phyloP scores from a whole-genome alignment of 1,139 yeast genomes.

The Yamadazyma trypodendri region DNA sequence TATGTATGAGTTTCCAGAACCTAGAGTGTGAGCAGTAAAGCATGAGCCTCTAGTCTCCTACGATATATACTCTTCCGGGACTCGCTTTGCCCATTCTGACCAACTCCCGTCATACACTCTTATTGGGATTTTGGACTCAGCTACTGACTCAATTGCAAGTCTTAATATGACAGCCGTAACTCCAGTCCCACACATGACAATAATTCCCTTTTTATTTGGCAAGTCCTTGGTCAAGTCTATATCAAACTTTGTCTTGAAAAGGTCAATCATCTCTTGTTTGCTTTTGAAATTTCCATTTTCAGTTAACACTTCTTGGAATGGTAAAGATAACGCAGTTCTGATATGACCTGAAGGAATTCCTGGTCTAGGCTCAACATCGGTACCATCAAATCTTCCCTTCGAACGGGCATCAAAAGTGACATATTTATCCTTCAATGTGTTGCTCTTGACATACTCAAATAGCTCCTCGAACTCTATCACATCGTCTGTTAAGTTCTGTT shows the following conservation, averaged over 20 bases:
- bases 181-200: constrained; percentile 94
- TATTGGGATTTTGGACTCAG: constrained; percentile 64
- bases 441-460: constrained; percentile 49
- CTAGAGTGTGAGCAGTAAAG: constrained; percentile 13
- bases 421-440: constrained; percentile 47
- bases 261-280: constrained; percentile 38
- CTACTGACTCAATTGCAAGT: constrained; percentile 40
- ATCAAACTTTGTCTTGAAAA: constrained; percentile 43
- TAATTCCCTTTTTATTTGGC: constrained; percentile 52
- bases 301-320: constrained; percentile 62
- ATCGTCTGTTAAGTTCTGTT: constrained; percentile 36
- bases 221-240: constrained; percentile 31
- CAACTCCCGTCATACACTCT: constrained; percentile 92
- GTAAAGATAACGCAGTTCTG: constrained; percentile 77
- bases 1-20: constrained; percentile 12
- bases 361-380: constrained; percentile 81
- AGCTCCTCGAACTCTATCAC: constrained; percentile 69
- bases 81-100: constrained; percentile 66
- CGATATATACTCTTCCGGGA: constrained; percentile 15
- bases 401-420: constrained; percentile 81
- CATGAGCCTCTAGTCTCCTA: too few species aligned
- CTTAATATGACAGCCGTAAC: constrained; percentile 87
- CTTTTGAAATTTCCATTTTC: constrained; percentile 50
- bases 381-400: constrained; percentile 69
- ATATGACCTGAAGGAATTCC: constrained; percentile 89